phyloP scores from a whole-genome alignment of 441 rosid species.

The Bocquillonia castaneifolia region DNA sequence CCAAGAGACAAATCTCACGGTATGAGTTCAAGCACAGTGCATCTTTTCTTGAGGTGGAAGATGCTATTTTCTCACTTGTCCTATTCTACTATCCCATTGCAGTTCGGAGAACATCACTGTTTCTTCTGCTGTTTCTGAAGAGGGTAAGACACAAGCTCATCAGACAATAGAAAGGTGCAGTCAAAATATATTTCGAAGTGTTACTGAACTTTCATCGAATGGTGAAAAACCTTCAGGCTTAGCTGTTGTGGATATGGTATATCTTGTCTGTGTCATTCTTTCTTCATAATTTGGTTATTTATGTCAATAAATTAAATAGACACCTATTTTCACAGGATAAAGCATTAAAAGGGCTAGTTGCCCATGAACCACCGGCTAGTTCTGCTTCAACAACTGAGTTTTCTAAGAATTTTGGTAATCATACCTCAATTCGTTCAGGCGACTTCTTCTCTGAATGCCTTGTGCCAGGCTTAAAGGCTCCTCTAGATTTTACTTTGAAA shows the following conservation, averaged over 20 bases:
- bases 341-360: conserved; percentile 78
- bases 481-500: conserved; percentile 88
- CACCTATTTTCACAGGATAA: conserved; percentile 47
- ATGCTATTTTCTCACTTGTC: conserved; percentile 15
- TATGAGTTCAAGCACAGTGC: conserved; percentile 26
- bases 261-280: conserved; percentile 17
- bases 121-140: conserved; percentile 39
- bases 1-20: conserved; percentile 53
- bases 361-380: conserved; percentile 30
- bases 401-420: conserved; percentile 38
- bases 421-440: conserved; percentile 31
- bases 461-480: conserved; percentile 55
- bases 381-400: conserved; percentile 34
- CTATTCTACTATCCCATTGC: conserved; percentile 28
- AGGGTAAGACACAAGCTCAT: conserved; percentile 30
- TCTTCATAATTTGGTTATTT: conserved; percentile 12
- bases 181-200: conserved; percentile 65
- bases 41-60: conserved; percentile 12
- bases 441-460: conserved; percentile 50
- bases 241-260: conserved; percentile 74
- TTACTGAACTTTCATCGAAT: conserved; percentile 71
- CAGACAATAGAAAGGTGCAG: conserved; percentile 52
- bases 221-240: conserved; percentile 47
- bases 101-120: conserved; percentile 42
- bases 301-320: conserved; percentile 14